Evolutionary conservation across 116 monocot species (phyloP), one percentile per base, ranked within the genome.

Genomic region (Posidonia oceanica): DNA sequence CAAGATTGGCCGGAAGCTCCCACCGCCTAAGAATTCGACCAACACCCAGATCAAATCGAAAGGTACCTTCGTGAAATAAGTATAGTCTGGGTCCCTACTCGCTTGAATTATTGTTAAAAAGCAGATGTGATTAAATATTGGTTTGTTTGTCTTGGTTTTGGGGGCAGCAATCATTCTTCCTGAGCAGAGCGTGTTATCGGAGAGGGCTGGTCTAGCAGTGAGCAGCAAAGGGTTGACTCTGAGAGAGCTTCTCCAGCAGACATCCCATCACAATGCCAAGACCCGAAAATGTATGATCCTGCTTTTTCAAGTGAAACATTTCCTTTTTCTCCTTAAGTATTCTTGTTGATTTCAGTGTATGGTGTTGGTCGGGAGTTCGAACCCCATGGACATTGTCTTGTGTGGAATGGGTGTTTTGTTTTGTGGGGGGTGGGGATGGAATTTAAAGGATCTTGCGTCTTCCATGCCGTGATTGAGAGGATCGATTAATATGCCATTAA

Each of bases 221-320:
- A 89, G 79, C 74, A 92, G 80, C 68, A 89, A 85, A 73, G 97
- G 97, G 8, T 69, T 89, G 52, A 97, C 97, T 5, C 74, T 97
- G 57, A 80, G 79, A 74, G 97, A 97, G 79, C 84, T 97, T 38
- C 82, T 97, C 54, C 88, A 89, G 60, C 92, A 97, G 66, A 82
- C 97, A 7, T 92, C 92, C 7, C 97, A 97, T 78, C 87, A 92
- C 75, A 97, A 87, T 85, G 80, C 79, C 7, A 92, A 86, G 76
- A 80, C 80, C 16, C 85, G 97, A 12, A 87, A 73, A 84, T 81
- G 96, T 91, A 66, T 15, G 70, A 21, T 16, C 39, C 10, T 44
- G 10, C 5, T 44, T 44, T 7, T 44, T 44, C 44, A 44, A 44
- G 1, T 10, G 10, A 44, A 44, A 7, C 10, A 10, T 10, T 44